Conservation (phyloP, 495 filamentous ascomycete species). For the Chlorociboria aeruginascens region DNA sequence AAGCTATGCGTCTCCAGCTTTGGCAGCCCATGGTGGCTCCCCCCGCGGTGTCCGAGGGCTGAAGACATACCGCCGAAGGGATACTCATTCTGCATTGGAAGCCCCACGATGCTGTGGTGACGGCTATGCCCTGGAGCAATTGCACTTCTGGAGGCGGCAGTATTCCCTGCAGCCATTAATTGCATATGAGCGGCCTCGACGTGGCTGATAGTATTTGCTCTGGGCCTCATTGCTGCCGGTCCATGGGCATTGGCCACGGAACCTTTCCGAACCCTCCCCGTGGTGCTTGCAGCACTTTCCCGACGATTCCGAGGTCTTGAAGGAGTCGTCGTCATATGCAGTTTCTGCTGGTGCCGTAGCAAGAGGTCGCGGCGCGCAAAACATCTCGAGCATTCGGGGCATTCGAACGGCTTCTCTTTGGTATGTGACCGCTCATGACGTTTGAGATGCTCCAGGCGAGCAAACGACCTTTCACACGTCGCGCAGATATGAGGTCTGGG, state of each 20-base stretch:
- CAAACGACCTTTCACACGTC: conserved; percentile 89
- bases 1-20: conserved; percentile 77
- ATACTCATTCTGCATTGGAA: conserved; percentile 49
- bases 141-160: conserved; percentile 24
- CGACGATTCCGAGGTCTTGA: conserved; percentile 73
- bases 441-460: conserved; percentile 92
- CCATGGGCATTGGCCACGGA: conserved; percentile 57
- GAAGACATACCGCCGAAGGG: conserved; percentile 63
- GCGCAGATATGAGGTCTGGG: conserved; percentile 89
- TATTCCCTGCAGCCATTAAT: conserved; percentile 51
- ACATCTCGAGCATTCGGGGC: conserved; percentile 87
- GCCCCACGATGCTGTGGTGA: conserved; percentile 53
- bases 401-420: conserved; percentile 99
- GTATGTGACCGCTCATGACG: conserved; percentile 97
- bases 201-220: conserved; percentile 96
- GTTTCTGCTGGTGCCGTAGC: conserved; percentile 93
- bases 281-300: conserved; percentile 75
- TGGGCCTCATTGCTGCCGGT: conserved; percentile 58
- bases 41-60: conserved; percentile 49
- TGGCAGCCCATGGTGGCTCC: conserved; percentile 50
- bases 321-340: conserved; percentile 91
- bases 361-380: conserved; percentile 91
- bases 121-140: conserved; percentile 40
- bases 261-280: conserved; percentile 83
- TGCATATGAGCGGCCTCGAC: conserved; percentile 67